Base-by-base conservation (phyloP, 139 green algal species). In the Spirogloea muscicola region DNA sequence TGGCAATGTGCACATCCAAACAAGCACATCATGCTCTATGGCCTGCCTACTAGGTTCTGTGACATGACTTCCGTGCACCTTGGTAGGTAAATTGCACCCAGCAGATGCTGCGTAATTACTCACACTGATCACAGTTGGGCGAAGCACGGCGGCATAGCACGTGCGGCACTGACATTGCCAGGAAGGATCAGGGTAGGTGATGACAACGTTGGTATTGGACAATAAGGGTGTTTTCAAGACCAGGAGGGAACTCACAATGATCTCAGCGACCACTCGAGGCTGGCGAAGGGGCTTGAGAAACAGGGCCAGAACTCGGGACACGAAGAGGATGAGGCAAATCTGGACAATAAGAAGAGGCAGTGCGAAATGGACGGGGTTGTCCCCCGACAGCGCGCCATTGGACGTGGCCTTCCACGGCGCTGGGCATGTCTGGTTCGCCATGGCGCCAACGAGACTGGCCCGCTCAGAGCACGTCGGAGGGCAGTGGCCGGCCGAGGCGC, bases 311-410 rank as follows among this genome's bases (percentile, higher is more conserved):
- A 76, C 46, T n/a, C 68, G 58, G 16, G 68, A 75, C 34, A 77
- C 16, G 25, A 57, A 7, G 2, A 77, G 21, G 42, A 77, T 77
- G n/a, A 77, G 41, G 21, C 68, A 77, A 52, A 77, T 27, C 68
- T 77, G 68, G 18, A 77, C 42, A 25, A 71, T 77, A 33, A 77
- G 60, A 13, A 77, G 25, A 38, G 68, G 68, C 16, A 77, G 27
- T 27, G 68, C 58, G n/a, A 59, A 77, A 31, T 77, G 16, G 31
- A 75, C 38, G 18, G 68, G 68, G 7, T 76, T 41, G 29, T 77
- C 58, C 29, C 48, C 57, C 1, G 57, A 44, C 57, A 37, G 58
- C 38, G 27, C 60, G 33, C 68, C 68, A 58, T 71, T 61, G 37
- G 68, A 77, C 3, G 73, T 81, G 1, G 65, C 39, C 1, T 74